Evolutionary conservation across 1,284 basidiomycete species (phyloP), one percentile per base, ranked within the genome.

Genomic region (Puccinia coronata): DNA sequence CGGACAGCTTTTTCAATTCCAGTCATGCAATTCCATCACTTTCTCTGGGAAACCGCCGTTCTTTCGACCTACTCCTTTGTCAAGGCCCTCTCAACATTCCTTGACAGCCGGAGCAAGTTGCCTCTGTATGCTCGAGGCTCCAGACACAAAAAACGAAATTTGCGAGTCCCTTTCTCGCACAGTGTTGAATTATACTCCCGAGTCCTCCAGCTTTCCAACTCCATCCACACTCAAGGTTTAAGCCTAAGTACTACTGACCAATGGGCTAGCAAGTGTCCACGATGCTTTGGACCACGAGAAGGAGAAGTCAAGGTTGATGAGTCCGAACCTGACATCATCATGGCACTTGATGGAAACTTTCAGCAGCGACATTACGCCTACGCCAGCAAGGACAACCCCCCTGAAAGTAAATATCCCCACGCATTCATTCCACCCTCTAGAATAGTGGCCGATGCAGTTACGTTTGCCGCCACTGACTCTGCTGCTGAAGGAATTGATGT

Each of bases 1-100:
- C 36, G 72, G 8, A 74, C 72, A 2, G 28, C 51, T 2, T 74
- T 59, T 53, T 57, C 72, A 14, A 59, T 74, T 4, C 72, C 3
- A n/a, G 5, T 74, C 11, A 1, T 74, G 0, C 72, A 74, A 57
- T 74, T 74, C 36, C 72, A 74, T 59, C 72, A 74, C n/a, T 16
- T 25, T 20, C 53, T 74, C n/a, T 74, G 72, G 72, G 25, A 72
- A 23, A 11, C 43, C 6, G 18, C 43, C 2, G 28, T 51, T 4
- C 11, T 51, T 6, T 53, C 70, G 6, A 72, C 36, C 34, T 51
- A 41, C 18, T 18, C 43, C 16, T 72, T 72, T 28, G 23, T 51
- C 41, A 72, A 47, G 16, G 70, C 20, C 9, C 25, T 72, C 8
- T 31, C 53, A 34, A 3, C 43, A 2, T 47, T 70, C 47, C 8